Base-by-base conservation (phyloP, 176 grass and related monocot species). In the Cocos nucifera region DNA sequence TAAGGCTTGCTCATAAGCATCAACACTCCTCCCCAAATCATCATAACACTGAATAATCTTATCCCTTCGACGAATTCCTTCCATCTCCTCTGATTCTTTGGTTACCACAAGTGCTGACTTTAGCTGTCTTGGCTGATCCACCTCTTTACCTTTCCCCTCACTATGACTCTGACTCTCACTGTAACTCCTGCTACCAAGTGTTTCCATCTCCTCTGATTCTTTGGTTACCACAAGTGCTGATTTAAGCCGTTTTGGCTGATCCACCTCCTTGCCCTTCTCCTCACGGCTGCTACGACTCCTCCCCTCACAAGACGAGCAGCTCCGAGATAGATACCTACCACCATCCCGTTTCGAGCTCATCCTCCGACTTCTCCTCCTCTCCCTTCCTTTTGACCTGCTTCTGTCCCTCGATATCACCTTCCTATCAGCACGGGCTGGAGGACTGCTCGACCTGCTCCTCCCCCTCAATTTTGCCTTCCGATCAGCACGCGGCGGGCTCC, bases 391-490 rank as follows among this genome's bases (percentile, higher is more conserved):
- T 7, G 67, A 68, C 29, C 66, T 77, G 39, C 63, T 65, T 66
- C 70, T 3, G 1, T 44, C 35, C 35, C 9, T 44, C 35, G 35
- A 44, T 44, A 14, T 44, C 35, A 44, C 35, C 35, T 8, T 44
- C 35, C 35, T 14, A 44, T 44, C 35, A 12, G 35, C 7, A 44
- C 35, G 35, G 10, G 35, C 35, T 3, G 35, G 10, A 44, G 35
- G 10, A 12, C 10, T 44, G 9, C 8, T 12, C 10, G 35, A 44
- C 35, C 35, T 44, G 35, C 9, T 44, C 35, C 35, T 87, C 26
- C 69, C 73, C 65, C 72, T 88, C 14, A 9, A 62, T 12, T 74
- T 82, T 22, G 51, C 67, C 78, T 64, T 88, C 61, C 12, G 69
- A 54, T 27, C 50, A 78, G 67, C 80, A 83, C 57, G 73, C 32